Conservation (phyloP, 148 eudicot genomes). For the Vaccinium vitisidaea region DNA sequence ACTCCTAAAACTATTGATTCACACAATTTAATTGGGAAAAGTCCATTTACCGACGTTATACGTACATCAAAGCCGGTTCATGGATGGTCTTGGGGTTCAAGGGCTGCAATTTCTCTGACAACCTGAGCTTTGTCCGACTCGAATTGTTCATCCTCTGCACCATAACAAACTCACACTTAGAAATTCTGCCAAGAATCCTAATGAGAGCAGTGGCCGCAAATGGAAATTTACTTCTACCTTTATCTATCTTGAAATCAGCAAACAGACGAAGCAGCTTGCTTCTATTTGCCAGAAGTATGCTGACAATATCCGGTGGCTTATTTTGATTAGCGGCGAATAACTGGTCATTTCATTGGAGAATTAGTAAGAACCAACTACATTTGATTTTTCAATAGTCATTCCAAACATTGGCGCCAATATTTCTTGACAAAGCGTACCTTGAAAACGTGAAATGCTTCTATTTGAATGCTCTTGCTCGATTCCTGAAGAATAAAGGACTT, state of each 20-base stretch:
- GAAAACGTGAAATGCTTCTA: conserved; percentile 81
- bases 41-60: background rate
- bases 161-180: conserved; percentile 10
- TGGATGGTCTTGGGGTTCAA: conserved; percentile 34
- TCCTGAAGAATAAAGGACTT: conserved; percentile 41
- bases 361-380: background rate
- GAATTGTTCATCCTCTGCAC: conserved; percentile 64
- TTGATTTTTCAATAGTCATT: background rate
- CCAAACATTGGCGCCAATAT: background rate
- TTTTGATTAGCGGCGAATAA: conserved; percentile 73
- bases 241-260: conserved; percentile 61
- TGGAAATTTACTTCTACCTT: conserved; percentile 39
- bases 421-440: conserved; percentile 38
- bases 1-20: conserved; percentile 16
- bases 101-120: conserved; percentile 47
- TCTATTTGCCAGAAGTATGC: conserved; percentile 57
- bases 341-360: conserved; percentile 27
- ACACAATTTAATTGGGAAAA: conserved; percentile 13
- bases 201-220: background rate
- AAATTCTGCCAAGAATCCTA: background rate
- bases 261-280: conserved; percentile 76
- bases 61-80: background rate
- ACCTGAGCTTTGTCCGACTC: conserved; percentile 65
- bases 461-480: conserved; percentile 68
- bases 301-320: conserved; percentile 63